Evolutionary conservation across 495 filamentous ascomycete genomes (phyloP).

Genomic region (Viridothelium virens): DNA sequence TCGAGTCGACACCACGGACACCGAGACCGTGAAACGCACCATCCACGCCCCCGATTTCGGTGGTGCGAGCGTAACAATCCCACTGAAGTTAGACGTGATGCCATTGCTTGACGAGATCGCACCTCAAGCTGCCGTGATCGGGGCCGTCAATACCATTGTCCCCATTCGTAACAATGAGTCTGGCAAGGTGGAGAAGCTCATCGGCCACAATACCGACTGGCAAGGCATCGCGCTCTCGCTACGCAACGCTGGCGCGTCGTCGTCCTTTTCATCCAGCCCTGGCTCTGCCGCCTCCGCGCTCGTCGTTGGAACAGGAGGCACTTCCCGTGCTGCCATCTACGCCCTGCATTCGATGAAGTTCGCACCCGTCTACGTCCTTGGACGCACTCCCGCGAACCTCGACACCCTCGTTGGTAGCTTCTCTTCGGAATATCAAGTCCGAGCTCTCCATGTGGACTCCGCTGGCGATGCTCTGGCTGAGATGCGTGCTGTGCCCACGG

Average conservation of each 20-base stretch:
- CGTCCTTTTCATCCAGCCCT: background rate
- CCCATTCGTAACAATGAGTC: conserved; percentile 40
- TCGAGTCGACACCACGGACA: conserved; percentile 67
- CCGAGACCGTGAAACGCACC: conserved; percentile 54
- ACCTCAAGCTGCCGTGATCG: conserved; percentile 71
- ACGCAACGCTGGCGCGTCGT: conserved; percentile 56
- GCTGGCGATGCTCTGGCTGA: conserved; percentile 40
- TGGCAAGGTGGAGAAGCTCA: conserved; percentile 41
- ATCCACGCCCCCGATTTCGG: conserved; percentile 72
- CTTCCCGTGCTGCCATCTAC: conserved; percentile 84
- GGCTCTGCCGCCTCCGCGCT: conserved; percentile 31
- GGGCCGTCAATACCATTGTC: conserved; percentile 92
- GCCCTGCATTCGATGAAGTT: conserved; percentile 77
- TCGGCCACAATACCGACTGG: conserved; percentile 96
- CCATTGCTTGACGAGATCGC: conserved; percentile 70
- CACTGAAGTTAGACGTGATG: conserved; percentile 85
- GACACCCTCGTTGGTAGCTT: conserved; percentile 61
- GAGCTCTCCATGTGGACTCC: conserved; percentile 37
- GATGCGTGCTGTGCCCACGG: conserved; percentile 43
- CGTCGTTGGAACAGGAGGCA: conserved; percentile 86
- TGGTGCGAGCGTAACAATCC: conserved; percentile 91
- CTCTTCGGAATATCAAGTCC: conserved; percentile 66
- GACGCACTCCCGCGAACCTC: conserved; percentile 63
- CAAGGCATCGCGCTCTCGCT: conserved; percentile 79
- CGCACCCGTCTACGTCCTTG: conserved; percentile 77